A percentile compares a stretch with the other conserved stretches of the same genome.
These are phyloP conservation scores for Boletus vermiculosoides DNA, from an alignment of 768 basidiomycete genomes.

Conservation along the genomic window DNA sequence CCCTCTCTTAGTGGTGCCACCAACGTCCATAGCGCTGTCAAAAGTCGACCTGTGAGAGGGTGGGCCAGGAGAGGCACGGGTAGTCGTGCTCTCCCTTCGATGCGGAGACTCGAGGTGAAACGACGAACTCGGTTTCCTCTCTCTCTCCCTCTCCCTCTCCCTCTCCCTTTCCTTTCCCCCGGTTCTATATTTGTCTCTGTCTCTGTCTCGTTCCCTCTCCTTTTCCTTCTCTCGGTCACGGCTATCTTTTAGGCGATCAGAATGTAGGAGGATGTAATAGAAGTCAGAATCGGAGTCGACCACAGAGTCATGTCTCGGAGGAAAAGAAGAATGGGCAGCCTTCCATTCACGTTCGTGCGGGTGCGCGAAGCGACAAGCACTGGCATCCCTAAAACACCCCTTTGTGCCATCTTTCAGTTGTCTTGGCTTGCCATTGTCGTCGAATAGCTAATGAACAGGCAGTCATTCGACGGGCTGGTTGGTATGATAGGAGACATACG, in stretches of 20 bases:
- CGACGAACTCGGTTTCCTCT: conserved; percentile 12
- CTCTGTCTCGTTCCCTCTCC: neutral
- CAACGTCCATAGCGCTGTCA: conserved; percentile 6
- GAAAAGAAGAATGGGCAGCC: conserved; percentile 26
- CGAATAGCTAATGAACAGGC: conserved; percentile 22
- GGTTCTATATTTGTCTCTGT: too few species aligned
- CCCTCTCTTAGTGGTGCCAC: conserved; percentile 9
- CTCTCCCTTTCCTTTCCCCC: conserved; percentile 6
- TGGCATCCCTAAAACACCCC: conserved; percentile 24
- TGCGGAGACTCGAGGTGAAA: conserved; percentile 7
- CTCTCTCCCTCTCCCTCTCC: neutral
- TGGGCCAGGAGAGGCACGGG: conserved; percentile 11
- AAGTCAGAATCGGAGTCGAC: conserved; percentile 24
- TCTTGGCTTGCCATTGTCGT: conserved; percentile 29
- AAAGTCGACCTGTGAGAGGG: conserved; percentile 17
- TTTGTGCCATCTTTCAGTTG: conserved; percentile 16
- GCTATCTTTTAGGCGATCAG: conserved; percentile 9
- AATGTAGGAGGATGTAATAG: conserved; percentile 15
- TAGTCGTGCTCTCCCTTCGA: conserved; percentile 19
- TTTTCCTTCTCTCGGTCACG: conserved; percentile 15
- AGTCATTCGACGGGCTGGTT: neutral
- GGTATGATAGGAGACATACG: conserved; percentile 19
- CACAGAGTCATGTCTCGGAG: conserved; percentile 22
- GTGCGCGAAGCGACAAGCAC: conserved; percentile 30
- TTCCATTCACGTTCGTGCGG: conserved; percentile 36